Percentiles rank a stretch among this genome's conserved stretches.
Conservation (phyloP, 2,329 filamentous ascomycete genomes). For the Phyllosticta paracitricarpa region DNA sequence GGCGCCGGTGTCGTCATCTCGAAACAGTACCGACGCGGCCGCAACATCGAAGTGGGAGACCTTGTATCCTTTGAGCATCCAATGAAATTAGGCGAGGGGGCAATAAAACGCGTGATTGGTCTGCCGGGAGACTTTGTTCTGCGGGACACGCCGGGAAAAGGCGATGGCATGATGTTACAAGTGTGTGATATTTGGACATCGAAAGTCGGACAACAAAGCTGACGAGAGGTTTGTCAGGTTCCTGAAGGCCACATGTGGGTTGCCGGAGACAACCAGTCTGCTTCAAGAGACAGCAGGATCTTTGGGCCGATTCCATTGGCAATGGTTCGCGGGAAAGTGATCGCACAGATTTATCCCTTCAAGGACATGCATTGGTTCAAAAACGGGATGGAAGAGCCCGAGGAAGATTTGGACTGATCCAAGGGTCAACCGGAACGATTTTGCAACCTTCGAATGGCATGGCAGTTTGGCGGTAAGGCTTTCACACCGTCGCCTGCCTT, state of each 20-base stretch:
- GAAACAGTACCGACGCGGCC: constrained; percentile 58
- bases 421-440: background rate
- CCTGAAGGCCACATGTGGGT: constrained; percentile 89
- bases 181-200: constrained; percentile 30
- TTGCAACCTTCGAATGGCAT: background rate
- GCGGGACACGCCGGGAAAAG: constrained; percentile 45
- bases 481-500: background rate
- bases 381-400: constrained; percentile 7
- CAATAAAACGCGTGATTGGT: constrained; percentile 63
- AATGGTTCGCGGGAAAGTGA: constrained; percentile 72
- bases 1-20: constrained; percentile 63
- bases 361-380: background rate
- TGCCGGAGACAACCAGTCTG: constrained; percentile 75
- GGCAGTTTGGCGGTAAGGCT: background rate
- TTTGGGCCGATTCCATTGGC: constrained; percentile 82
- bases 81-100: constrained; percentile 44
- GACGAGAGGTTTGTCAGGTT: constrained; percentile 44
- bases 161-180: constrained; percentile 49
- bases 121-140: constrained; percentile 59
- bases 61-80: constrained; percentile 72
- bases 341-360: constrained; percentile 25
- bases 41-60: constrained; percentile 65
- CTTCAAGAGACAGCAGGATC: constrained; percentile 74
- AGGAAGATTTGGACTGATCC: background rate
- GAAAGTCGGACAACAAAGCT: background rate